Base-by-base conservation (phyloP, 257 asterid genomes). In the Cordia subcordata region DNA sequence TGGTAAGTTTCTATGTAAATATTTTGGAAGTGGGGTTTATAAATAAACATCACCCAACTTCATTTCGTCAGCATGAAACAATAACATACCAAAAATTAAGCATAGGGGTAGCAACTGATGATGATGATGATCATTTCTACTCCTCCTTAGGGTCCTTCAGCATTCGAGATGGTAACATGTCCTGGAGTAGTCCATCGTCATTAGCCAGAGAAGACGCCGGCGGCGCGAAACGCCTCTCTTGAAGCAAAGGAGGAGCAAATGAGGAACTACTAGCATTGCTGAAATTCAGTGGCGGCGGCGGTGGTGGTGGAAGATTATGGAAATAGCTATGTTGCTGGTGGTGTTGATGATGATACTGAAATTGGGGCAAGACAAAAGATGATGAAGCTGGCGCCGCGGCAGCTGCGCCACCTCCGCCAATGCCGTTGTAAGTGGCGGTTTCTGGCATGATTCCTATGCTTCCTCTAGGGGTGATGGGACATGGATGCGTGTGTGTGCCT, bases 401-500 rank as follows among this genome's bases (percentile, higher is more conserved):
- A 21, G 57, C 15, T 46, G 54, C 53, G 16, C 59, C 68, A 15
- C 55, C 58, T 4, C 60, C 55, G 23, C 20, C 18, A 18, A 65
- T 35, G 10, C 62, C 70, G 10, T 68, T 61, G 1, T 54, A 40
- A 65, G 71, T 22, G 75, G 77, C 0, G 47, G 71, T 52, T 64
- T 74, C 79, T 12, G 86, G 80, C 46, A 75, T 11, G 22, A 78
- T 13, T 15, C 85, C 87, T 37, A 79, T 72, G 74, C 17, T 59
- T 37, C 86, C 87, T 19, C 86, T 82, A 32, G 85, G 80, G 18
- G 61, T 72, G 1, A 82, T 53, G 45, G 92, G 87, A 44, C 76
- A 74, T 21, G 82, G 87, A 68, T 87, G 98, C 13, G 68, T 81
- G 68, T 91, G 98, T 16, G 77, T 82, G 58, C 98, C 98, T 78